These are phyloP conservation scores for Serendipita sp. DNA, from an alignment of 768 basidiomycete genomes.

Conservation along the genomic window DNA sequence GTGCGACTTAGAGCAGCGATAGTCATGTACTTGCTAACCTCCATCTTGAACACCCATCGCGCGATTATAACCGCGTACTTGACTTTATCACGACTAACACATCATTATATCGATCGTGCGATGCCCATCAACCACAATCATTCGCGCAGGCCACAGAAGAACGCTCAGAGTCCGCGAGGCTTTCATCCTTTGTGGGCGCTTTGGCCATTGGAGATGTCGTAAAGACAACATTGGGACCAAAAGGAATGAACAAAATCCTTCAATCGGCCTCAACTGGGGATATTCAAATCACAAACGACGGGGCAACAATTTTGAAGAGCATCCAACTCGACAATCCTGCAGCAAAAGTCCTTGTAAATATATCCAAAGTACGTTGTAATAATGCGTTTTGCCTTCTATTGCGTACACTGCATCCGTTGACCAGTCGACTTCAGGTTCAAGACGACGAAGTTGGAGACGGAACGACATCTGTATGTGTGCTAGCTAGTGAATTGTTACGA, in stretches of 20 bases:
- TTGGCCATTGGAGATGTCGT: constrained; percentile 96
- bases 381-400: neutral
- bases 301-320: constrained; percentile 93
- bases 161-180: constrained; percentile 93
- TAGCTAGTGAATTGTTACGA: constrained; percentile 78
- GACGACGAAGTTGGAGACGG: constrained; percentile 99
- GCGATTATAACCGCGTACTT: too few species aligned
- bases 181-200: constrained; percentile 95
- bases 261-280: constrained; percentile 81
- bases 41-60: neutral
- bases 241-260: constrained; percentile 99
- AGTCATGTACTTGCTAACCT: neutral
- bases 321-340: constrained; percentile 98
- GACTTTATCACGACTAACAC: too few species aligned
- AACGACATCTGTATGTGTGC: constrained; percentile 79
- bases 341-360: constrained; percentile 98
- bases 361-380: constrained; percentile 47
- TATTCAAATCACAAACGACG: constrained; percentile 96
- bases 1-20: constrained; percentile 19
- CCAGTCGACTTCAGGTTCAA: constrained; percentile 41
- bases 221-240: constrained; percentile 95
- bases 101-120: neutral
- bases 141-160: constrained; percentile 42
- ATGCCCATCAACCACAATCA: neutral
- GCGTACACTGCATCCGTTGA: neutral